Base-by-base conservation (phyloP, 2,329 filamentous ascomycete species). In the Fusarium pilosicola region DNA sequence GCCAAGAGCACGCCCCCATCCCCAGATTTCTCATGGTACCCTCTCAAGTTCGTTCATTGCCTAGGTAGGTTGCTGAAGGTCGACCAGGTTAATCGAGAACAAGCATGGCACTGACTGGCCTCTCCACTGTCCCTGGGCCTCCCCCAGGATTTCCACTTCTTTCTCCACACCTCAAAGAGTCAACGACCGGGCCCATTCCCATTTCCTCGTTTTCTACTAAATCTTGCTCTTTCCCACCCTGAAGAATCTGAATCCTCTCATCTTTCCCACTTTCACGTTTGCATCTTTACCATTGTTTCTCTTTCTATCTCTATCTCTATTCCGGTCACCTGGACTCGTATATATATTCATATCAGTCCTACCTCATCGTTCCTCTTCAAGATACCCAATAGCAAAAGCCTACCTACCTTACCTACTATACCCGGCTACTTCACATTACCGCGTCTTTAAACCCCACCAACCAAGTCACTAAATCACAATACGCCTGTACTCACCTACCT, bases 121-220 rank as follows among this genome's bases (percentile, higher is more conserved):
- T 58, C 65, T 64, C 65, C 68, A 75, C 74, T 68, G 64, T 62
- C 57, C 76, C 76, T 74, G 63, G 74, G 42, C 65, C 71, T 78
- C 76, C 76, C 76, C 76, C 76, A 77, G 76, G 77, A 78, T 77
- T 77, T 74, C 74, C 70, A 75, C 70, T 74, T 76, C 65, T 67
- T 71, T 73, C 76, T 78, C 76, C 76, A 78, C 76, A 77, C 60
- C 67, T 65, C 61, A 64, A 49, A 55, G 61, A 42, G 36, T 54
- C 44, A 49, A 54, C 56, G 42, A 49, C 64, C 51, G 41, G 58
- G 38, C 61, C 74, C 67, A 66, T 67, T 71, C 73, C 74, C 65
- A 62, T 66, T 74, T 70, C 71, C 74, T 78, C 57, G 60, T 63
- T 74, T 77, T 74, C 70, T 74, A 75, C 72, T 74, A 74, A 74